A percentile compares a stretch with the other conserved stretches of the same genome.
phyloP scores from a whole-genome alignment of 352 stramenopile species.

The Pythium rishiriense region DNA sequence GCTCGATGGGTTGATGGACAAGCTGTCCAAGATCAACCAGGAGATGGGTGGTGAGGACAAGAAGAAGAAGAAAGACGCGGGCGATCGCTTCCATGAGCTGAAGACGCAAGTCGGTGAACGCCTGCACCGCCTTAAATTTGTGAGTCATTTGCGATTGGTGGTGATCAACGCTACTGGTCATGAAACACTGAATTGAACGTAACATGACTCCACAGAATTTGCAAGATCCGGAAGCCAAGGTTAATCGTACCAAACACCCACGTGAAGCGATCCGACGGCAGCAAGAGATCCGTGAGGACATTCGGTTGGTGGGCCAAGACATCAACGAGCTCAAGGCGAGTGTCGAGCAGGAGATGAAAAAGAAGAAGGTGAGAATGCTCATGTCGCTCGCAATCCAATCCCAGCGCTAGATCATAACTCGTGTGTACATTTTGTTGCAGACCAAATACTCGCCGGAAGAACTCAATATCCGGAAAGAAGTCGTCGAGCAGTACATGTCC shows the following conservation, averaged over 20 bases:
- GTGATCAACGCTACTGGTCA: too few species aligned
- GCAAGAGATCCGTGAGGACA: slow-evolving; percentile 81
- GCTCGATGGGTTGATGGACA: slow-evolving; percentile 75
- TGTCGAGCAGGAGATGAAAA: slow-evolving; percentile 75
- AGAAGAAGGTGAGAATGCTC: slow-evolving; percentile 74
- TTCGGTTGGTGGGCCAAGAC: slow-evolving; percentile 69
- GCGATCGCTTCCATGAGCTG: slow-evolving; percentile 79
- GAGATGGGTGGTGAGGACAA: slow-evolving; percentile 80
- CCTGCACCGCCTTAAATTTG: slow-evolving; percentile 75
- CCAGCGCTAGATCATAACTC: too few species aligned
- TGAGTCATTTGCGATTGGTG: slow-evolving; percentile 16
- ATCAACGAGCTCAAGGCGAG: slow-evolving; percentile 71
- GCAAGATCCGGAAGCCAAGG: slow-evolving; percentile 68
- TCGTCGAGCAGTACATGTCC: slow-evolving; percentile 76
- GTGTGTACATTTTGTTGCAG: too few species aligned
- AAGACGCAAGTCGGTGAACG: slow-evolving; percentile 79
- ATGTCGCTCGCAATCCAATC: too few species aligned
- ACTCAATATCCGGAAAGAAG: slow-evolving; percentile 75
- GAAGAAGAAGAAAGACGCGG: slow-evolving; percentile 63
- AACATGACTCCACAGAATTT: slow-evolving; percentile 53
- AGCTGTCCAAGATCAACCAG: slow-evolving; percentile 73
- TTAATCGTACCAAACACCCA: slow-evolving; percentile 71
- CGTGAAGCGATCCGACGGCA: slow-evolving; percentile 78
- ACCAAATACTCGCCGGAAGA: slow-evolving; percentile 80
- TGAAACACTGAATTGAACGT: too few species aligned